These are phyloP conservation scores for Trametes punicea DNA, from an alignment of 768 basidiomycete species.

Conservation along the genomic window DNA sequence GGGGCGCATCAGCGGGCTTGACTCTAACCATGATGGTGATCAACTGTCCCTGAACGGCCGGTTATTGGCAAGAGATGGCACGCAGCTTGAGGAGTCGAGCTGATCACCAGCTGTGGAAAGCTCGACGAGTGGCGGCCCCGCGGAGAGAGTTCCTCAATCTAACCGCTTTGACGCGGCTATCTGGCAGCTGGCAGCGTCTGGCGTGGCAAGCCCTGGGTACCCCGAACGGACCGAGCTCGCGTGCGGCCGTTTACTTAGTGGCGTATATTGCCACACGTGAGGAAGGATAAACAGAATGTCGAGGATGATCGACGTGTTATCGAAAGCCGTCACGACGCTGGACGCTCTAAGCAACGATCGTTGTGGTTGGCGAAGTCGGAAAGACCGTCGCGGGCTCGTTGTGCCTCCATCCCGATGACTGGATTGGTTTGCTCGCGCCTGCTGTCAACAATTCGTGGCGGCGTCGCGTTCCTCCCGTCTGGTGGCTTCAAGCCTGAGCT, in stretches of 20 bases:
- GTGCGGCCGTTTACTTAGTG: slow-evolving; percentile 3
- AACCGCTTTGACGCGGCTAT: neutral
- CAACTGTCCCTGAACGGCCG: neutral
- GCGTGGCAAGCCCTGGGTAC: neutral
- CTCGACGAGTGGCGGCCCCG: slow-evolving; percentile 6
- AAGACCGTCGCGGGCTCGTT: neutral
- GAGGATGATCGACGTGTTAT: slow-evolving; percentile 6
- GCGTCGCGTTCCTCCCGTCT: neutral
- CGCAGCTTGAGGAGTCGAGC: slow-evolving; percentile 1
- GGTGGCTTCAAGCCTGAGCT: no score
- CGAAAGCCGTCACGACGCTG: neutral
- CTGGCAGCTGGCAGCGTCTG: neutral
- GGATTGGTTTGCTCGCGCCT: neutral
- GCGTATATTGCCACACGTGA: slow-evolving; percentile 15
- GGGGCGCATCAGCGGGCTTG: neutral
- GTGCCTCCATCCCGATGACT: neutral
- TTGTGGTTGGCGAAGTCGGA: no score
- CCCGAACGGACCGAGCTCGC: slow-evolving; percentile 2
- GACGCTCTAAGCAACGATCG: neutral
- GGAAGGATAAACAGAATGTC: slow-evolving; percentile 8
- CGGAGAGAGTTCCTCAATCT: slow-evolving; percentile 11
- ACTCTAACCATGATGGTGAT: neutral
- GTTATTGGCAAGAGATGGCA: neutral
- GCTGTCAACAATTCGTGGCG: neutral
- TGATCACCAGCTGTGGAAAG: neutral